These are phyloP conservation scores for Lizonia empirigonia DNA, from an alignment of 2,329 filamentous ascomycete genomes.

Conservation along the genomic window DNA sequence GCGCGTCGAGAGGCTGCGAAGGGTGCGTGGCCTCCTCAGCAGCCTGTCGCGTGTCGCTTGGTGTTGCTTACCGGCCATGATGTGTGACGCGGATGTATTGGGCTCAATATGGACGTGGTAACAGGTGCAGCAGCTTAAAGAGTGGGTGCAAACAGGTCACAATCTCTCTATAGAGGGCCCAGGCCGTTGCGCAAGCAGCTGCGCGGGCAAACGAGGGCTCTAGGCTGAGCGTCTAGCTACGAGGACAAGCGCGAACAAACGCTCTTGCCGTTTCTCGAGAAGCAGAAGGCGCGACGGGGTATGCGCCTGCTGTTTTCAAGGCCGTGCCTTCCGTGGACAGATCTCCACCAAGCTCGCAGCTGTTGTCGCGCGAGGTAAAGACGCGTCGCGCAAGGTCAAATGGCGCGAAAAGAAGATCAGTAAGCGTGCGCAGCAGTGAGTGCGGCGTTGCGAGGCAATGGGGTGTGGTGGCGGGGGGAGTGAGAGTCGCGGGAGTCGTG, in stretches of 20 bases:
- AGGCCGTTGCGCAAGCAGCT: constrained; percentile 26
- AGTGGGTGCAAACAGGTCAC: constrained; percentile 43
- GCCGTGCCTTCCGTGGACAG: constrained; percentile 29
- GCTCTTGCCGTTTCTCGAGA: constrained; percentile 23
- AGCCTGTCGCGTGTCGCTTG: constrained; percentile 26
- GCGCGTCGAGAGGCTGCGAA: constrained; percentile 16
- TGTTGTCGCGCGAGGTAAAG: constrained; percentile 20
- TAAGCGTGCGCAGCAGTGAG: constrained; percentile 13
- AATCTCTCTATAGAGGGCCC: constrained; percentile 44
- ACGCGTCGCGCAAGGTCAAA: constrained; percentile 13
- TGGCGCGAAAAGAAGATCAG: constrained; percentile 8
- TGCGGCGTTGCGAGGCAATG: constrained; percentile 19
- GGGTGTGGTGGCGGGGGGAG: constrained; percentile 21
- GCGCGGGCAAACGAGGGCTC: constrained; percentile 28
- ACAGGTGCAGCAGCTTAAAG: constrained; percentile 39
- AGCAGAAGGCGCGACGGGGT: constrained; percentile 24
- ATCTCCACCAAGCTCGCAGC: constrained; percentile 23
- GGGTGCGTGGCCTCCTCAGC: constrained; percentile 8
- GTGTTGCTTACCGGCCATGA: constrained; percentile 67
- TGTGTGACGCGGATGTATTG: constrained; percentile 37
- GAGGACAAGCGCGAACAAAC: constrained; percentile 24
- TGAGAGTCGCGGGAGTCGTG: constrained; percentile 35
- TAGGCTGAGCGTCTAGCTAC: constrained; percentile 35
- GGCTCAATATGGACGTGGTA: constrained; percentile 40
- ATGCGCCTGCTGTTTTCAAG: constrained; percentile 27